Evolutionary conservation across 2,329 filamentous ascomycete species (phyloP), one percentile per base, ranked within the genome.

Genomic region (Leptographium lundbergii): DNA sequence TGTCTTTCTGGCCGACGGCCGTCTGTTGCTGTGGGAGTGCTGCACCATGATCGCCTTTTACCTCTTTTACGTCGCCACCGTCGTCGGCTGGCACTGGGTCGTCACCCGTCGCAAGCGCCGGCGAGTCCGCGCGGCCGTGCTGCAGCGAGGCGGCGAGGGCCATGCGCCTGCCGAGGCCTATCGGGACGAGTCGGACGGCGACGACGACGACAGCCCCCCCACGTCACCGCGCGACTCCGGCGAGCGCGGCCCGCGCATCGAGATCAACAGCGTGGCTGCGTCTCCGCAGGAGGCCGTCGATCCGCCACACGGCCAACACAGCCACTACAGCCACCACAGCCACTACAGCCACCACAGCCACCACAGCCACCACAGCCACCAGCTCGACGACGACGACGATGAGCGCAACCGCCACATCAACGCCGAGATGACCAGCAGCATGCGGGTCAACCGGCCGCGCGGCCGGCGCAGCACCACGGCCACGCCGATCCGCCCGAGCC

Each of bases 31-130:
- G 7, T 97, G 91, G 91, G 94, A 99, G 71, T 96, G 91, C 65
- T 81, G 81, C 61, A 76, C 80, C 60, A 99, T 99, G 94, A 90
- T 99, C 59, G 86, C 76, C 17, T 95, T 95, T 69, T 99, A 99
- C 70, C 65, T 86, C 52, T 87, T 96, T 66, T 99, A 99, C 68
- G 94, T 99, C 54, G 69, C 84, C 14, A 85, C 91, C 60, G 94
- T 99, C 13, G 88, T 97, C 19, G 79, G 79, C 6, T 97, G 91
- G 91, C 94, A 99, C 72, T 96, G 91, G 87, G 87, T 86, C 73
- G 76, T 87, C 19, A 83, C 82, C 45, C 79, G 84, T 63, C 78
- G 81, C 63, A 85, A 71, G 59, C 77, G 77, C 50, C 77, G 77
- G 60, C 79, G 81, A 59, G 80, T 85, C 56, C 81, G 85, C 65